phyloP scores from a whole-genome alignment of 331 rosid genomes.

The Malus hybrid region DNA sequence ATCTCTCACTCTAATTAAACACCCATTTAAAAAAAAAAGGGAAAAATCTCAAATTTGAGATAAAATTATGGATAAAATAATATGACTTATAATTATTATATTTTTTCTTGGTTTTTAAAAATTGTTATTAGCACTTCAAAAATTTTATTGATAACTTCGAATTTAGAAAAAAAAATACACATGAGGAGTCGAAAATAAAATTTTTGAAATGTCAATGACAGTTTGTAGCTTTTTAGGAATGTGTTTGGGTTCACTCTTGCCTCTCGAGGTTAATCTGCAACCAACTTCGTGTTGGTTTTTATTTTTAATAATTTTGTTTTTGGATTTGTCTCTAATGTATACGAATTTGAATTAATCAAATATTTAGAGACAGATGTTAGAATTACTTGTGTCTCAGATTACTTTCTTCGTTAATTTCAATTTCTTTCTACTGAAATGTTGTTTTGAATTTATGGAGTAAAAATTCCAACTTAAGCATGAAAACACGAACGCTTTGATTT shows the following conservation, averaged over 20 bases:
- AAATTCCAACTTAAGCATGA: too few relatives aligned
- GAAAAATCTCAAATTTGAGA: constrained; percentile 5
- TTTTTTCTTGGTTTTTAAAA: not conserved
- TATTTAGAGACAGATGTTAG: not conserved
- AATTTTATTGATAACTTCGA: too few relatives aligned
- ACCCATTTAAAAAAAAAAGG: not conserved
- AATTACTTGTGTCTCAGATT: not conserved
- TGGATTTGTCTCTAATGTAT: not conserved
- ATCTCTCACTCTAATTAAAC: constrained; percentile 4
- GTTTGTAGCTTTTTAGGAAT: not conserved
- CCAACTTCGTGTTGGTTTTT: constrained; percentile 23
- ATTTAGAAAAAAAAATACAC: too few relatives aligned
- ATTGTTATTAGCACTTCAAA: accelerated
- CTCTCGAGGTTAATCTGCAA: constrained; percentile 30
- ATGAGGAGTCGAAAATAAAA: accelerated
- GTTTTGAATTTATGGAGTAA: too few relatives aligned
- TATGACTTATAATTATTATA: constrained; percentile 5
- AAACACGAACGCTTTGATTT: too few relatives aligned
- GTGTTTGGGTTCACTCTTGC: constrained; percentile 28
- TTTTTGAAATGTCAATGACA: too few relatives aligned
- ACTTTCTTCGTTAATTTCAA: too few relatives aligned
- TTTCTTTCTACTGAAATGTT: too few relatives aligned
- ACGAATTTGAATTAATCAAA: constrained; percentile 3
- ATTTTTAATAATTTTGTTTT: not conserved
- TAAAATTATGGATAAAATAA: not conserved